phyloP scores from a whole-genome alignment of 805 yeast species.

The Ogataea naganishii region DNA sequence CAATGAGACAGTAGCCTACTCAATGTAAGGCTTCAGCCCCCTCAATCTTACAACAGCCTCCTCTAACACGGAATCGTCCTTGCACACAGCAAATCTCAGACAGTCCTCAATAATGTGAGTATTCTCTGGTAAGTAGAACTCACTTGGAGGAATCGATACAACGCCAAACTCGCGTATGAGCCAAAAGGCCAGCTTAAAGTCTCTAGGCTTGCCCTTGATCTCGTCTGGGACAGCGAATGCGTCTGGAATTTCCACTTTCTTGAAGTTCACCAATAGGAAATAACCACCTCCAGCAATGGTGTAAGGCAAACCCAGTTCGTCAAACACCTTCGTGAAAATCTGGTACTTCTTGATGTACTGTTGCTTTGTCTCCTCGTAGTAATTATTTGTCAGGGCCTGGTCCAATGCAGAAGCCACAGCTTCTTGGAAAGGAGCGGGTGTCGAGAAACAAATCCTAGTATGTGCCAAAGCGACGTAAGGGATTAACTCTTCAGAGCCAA shows the following conservation, averaged over 20 bases:
- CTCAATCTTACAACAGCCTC: constrained; percentile 75
- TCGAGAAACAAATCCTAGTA: constrained; percentile 86
- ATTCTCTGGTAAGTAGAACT: constrained; percentile 67
- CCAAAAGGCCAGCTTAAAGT: constrained; percentile 89
- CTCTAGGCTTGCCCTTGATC: constrained; percentile 61
- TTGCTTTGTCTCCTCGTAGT: constrained; percentile 61
- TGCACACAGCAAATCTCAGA: constrained; percentile 92
- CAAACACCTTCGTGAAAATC: constrained; percentile 69
- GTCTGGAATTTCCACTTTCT: constrained; percentile 75
- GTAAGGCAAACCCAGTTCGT: constrained; percentile 82
- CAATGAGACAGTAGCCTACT: no score
- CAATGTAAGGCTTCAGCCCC: constrained; percentile 58
- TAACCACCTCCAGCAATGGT: constrained; percentile 92
- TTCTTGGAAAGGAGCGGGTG: constrained; percentile 88
- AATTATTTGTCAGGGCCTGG: constrained; percentile 50
- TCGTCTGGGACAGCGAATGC: constrained; percentile 61
- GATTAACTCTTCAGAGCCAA: constrained; percentile 77
- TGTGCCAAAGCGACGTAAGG: constrained; percentile 83
- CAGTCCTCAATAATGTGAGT: constrained; percentile 75
- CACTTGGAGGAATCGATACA: constrained; percentile 97
- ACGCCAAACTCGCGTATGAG: constrained; percentile 86
- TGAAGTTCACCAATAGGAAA: constrained; percentile 80
- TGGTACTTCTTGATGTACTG: constrained; percentile 66
- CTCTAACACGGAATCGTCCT: constrained; percentile 71
- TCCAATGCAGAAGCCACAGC: constrained; percentile 77